Conservation (phyloP, 2,329 filamentous ascomycete species). For the Tolypocladium tundrense region DNA sequence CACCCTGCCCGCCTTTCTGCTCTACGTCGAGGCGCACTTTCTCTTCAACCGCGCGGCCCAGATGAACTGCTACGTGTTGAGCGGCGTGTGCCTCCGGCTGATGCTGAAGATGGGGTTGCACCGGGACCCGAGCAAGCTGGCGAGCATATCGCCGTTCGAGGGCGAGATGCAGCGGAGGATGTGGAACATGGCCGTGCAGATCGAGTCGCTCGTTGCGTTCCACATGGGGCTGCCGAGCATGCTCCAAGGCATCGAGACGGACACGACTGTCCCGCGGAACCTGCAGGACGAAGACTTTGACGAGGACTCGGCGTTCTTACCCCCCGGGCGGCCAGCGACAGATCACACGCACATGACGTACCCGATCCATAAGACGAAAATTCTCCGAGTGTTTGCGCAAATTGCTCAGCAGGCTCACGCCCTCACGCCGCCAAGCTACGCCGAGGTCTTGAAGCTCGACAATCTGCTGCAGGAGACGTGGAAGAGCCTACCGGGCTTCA, state of each 20-base stretch:
- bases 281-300: constrained; percentile 56
- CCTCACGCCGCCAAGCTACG: constrained; percentile 35
- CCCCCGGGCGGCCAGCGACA: constrained; percentile 41
- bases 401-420: constrained; percentile 40
- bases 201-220: constrained; percentile 56
- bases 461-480: constrained; percentile 32
- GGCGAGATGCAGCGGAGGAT: constrained; percentile 43
- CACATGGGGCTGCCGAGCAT: constrained; percentile 59
- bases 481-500: constrained; percentile 33
- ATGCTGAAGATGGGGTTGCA: constrained; percentile 51
- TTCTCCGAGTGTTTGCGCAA: constrained; percentile 37
- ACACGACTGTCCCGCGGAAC: constrained; percentile 51
- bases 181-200: constrained; percentile 45
- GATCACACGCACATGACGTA: constrained; percentile 52
- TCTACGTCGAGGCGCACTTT: constrained; percentile 45
- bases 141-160: constrained; percentile 38
- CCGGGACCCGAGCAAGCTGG: constrained; percentile 41
- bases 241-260: constrained; percentile 52
- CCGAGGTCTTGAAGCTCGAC: constrained; percentile 39
- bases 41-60: constrained; percentile 38
- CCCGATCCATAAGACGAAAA: constrained; percentile 37
- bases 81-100: constrained; percentile 38
- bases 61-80: constrained; percentile 43
- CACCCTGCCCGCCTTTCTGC: constrained; percentile 39
- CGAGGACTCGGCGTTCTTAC: constrained; percentile 42